Base-by-base conservation (phyloP, 1,284 basidiomycete species). In the Neonothopanus nambi region DNA sequence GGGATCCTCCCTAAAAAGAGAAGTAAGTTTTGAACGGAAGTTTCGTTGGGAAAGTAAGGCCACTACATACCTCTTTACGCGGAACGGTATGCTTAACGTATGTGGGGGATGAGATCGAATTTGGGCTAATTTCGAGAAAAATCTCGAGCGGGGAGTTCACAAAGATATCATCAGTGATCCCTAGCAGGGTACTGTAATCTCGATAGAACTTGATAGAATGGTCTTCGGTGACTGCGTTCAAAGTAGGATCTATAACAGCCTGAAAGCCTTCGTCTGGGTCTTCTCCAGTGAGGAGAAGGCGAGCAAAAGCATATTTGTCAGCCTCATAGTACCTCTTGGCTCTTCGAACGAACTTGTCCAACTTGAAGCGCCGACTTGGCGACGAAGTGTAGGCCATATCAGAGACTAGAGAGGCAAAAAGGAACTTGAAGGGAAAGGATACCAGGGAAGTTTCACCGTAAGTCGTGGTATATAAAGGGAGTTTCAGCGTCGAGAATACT, bases 121-220 rank as follows among this genome's bases (percentile, higher is more conserved):
- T 18, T 12, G 26, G 28, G 13, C 50, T 37, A 8, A 59, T 24
- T 1, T 53, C 48, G 2, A 53, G 54, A 33, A 46, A 60, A 12
- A 59, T 26, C 15, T 28, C 48, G 15, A 58, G 21, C 1, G 18
- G 18, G 9, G 18, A 15, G 11, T 50, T 21, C 12, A 60, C 43
- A n/a, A 44, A 6, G 38, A 60, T 56, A 20, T 50, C 24, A 17
- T 36, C 21, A 15, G 21, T 15, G 18, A 60, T 53, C 3, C 60
- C 57, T 7, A 62, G 37, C 13, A 60, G 40, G 15, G 54, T 57
- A 44, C 63, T 62, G 37, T 57, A 63, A 39, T 64, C 60, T 0
- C 59, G 42, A 0, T 38, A 42, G 5, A 54, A 18, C 45, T 4
- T 62, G 37, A 15, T 58, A 20, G 17, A 12, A 41, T 41, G 23